phyloP scores from a whole-genome alignment of 768 basidiomycete genomes.

The Boletus pseudopeckii region DNA sequence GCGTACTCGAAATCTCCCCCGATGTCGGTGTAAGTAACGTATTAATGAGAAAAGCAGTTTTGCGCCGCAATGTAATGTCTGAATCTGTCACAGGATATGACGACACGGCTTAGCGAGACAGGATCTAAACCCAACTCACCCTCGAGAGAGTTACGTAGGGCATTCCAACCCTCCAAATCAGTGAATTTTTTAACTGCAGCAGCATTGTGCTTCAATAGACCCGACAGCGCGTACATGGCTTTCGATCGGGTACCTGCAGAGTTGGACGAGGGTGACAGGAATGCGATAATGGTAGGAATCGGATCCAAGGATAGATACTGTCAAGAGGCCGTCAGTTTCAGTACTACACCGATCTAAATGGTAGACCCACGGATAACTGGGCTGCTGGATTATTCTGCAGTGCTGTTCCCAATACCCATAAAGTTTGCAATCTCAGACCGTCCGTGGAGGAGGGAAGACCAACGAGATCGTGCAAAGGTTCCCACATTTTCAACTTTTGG shows the following conservation, averaged over 20 bases:
- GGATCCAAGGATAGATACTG: constrained; percentile 68
- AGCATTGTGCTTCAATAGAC: constrained; percentile 72
- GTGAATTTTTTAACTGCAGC: constrained; percentile 57
- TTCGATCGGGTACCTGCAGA: constrained; percentile 65
- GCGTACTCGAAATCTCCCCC: constrained; percentile 2
- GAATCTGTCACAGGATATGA: constrained; percentile 51
- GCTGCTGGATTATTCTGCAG: constrained; percentile 87
- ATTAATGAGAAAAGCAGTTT: constrained; percentile 73
- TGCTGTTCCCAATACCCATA: constrained; percentile 90
- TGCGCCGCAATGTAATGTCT: constrained; percentile 72
- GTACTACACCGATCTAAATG: not conserved
- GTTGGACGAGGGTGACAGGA: constrained; percentile 52
- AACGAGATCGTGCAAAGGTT: constrained; percentile 64
- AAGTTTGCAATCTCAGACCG: constrained; percentile 59
- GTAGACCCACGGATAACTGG: constrained; percentile 60
- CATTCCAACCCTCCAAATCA: constrained; percentile 58
- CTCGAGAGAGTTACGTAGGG: constrained; percentile 55
- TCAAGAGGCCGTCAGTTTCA: constrained; percentile 3
- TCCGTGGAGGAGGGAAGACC: constrained; percentile 50
- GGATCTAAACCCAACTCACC: constrained; percentile 37
- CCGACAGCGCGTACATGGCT: constrained; percentile 78
- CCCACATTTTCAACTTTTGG: constrained; percentile 74
- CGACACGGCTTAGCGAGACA: not conserved
- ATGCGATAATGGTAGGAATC: constrained; percentile 57
- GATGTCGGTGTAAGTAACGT: constrained; percentile 57